Base-by-base conservation (phyloP, 1,139 yeast genomes). In the Geotrichum fermentans region DNA sequence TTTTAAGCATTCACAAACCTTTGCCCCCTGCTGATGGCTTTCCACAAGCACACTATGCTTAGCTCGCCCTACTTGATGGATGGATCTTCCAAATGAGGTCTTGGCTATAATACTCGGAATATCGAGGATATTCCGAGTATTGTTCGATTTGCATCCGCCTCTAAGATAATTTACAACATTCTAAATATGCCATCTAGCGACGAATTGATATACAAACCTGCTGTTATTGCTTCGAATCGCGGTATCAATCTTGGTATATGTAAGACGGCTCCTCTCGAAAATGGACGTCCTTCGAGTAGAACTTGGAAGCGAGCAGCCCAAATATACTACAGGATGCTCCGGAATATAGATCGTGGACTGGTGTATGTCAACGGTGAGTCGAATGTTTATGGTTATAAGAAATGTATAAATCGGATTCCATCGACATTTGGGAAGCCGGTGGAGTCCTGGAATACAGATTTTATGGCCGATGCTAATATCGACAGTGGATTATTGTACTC, bases 41-140 rank as follows among this genome's bases (percentile, higher is more conserved):
- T n/a, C n/a, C n/a, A n/a, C n/a, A n/a, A n/a, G n/a, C n/a, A n/a
- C n/a, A n/a, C n/a, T n/a, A n/a, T n/a, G n/a, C n/a, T n/a, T n/a
- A n/a, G n/a, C n/a, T n/a, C n/a, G n/a, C n/a, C n/a, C n/a, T n/a
- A n/a, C n/a, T n/a, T n/a, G n/a, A 24, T 24, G 6, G 28, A 26
- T 41, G n/a, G 26, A 32, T 32, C 37, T 41, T 5, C 44, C 44
- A 5, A 33, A 32, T 33, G 44, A 41, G n/a, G 24, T 41, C 11
- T 22, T 41, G 38, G 24, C 30, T 3, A 32, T 41, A 10, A 33
- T 41, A n/a, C 16, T 41, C 30, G 22, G 10, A 7, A 41, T 41
- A 8, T 41, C 33, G 44, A 41, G n/a, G 30, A 41, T n/a, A 41
- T 41, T 22, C 37, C 44, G 5, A 32, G 44, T 32, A 41, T 41